A percentile compares a stretch with the other conserved stretches of the same genome.
Evolutionary conservation across 306 rosid genomes (phyloP).

Genomic region (Sphenostylis stenocarpa): DNA sequence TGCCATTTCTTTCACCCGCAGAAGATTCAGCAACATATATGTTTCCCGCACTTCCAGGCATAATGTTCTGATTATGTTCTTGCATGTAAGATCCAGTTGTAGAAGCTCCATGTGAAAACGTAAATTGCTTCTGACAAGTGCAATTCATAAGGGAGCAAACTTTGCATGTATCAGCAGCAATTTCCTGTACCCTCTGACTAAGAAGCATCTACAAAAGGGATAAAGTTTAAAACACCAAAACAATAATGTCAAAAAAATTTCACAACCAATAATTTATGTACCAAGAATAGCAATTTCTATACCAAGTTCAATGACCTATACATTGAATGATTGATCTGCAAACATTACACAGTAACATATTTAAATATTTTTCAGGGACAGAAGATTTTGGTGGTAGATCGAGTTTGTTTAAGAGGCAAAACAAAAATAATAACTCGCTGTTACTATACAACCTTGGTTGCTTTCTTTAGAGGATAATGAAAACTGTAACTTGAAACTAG

Average conservation of each 20-base stretch:
- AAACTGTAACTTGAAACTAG: conserved; percentile 17
- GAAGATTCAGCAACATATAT: conserved; percentile 85
- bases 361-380: conserved; percentile 14
- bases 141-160: conserved; percentile 81
- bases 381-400: conserved; percentile 4
- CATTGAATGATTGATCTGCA: conserved; percentile 14
- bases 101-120: conserved; percentile 66
- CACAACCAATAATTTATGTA: not conserved
- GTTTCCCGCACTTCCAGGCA: conserved; percentile 65
- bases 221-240: conserved; percentile 19
- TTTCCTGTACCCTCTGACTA: conserved; percentile 97
- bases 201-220: conserved; percentile 77
- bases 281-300: conserved; percentile 1
- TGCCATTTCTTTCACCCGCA: conserved; percentile 72
- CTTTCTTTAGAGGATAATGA: conserved; percentile 10
- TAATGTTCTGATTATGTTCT: conserved; percentile 74
- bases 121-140: conserved; percentile 79
- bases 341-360: not conserved
- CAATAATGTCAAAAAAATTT: conserved; percentile 31
- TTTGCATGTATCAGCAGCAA: conserved; percentile 91
- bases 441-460: not conserved
- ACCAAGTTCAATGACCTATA: not conserved
- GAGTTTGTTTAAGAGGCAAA: conserved; percentile 13
- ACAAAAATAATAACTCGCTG: conserved; percentile 22
- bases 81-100: conserved; percentile 66